Evolutionary conservation across 257 asterid genomes (phyloP), one percentile per base, ranked within the genome.

Genomic region (Salvia miltiorrhiza): DNA sequence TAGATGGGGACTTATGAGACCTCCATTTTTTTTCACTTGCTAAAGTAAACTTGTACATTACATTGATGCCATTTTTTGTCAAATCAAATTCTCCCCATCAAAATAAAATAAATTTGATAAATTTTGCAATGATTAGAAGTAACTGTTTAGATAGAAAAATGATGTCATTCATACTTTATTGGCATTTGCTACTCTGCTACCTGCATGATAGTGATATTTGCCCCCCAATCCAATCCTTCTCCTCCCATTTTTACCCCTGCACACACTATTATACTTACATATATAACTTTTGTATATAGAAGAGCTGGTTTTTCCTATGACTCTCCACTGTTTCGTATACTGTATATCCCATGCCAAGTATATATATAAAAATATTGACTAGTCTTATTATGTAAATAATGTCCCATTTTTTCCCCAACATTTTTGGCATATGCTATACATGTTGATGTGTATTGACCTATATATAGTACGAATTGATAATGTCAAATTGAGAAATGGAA

Each of bases 91-190:
- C 10, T 41, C 21, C 43, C 13, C 40, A 17, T 24, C 4, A 9
- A 10, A 53, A 23, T 19, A 20, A 2, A 10, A 20, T 5, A 28
- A 4, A 28, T 28, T 40, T 9, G n/a, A 13, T 33, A 58, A 33
- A 11, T 61, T 41, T 37, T 61, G 63, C 63, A 73, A 80, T 77
- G 74, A 81, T 77, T 67, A 64, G 76, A 64, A 52, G 77, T 28
- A 0, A 82, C 84, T 77, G 84, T 82, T 77, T 63, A 74, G 80
- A 79, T 77, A 68, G 63, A 60, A 79, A 74, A 2, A 54, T 82
- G 82, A 79, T 17, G 79, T 77, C 82, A 79, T 37, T 21, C 71
- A 4, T 30, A 40, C 78, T 82, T 82, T 80, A 82, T 67, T 77
- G 76, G 40, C 84, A 70, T 69, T 72, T 76, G 84, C 75, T 76